Evolutionary conservation across 2,329 filamentous ascomycete species (phyloP).

Genomic region (Botryotinia globosa): DNA sequence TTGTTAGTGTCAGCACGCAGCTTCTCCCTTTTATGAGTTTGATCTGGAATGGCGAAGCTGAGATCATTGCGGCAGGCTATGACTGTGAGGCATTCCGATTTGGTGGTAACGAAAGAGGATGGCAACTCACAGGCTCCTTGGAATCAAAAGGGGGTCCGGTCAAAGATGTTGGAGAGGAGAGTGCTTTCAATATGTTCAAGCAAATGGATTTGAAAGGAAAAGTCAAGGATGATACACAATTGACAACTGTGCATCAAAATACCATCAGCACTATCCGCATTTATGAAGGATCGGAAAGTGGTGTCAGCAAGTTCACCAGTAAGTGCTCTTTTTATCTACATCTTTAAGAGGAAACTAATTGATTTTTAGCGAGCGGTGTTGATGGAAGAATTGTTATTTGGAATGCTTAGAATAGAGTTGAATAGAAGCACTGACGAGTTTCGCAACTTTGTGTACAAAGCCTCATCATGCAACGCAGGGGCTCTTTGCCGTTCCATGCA

Average conservation of each 20-base stretch:
- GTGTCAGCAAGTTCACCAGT: conserved; percentile 82
- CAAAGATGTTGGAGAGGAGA: conserved; percentile 73
- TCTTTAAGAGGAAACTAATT: conserved; percentile 36
- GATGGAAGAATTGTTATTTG: conserved; percentile 81
- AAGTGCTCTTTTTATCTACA: conserved; percentile 45
- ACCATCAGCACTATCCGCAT: conserved; percentile 82
- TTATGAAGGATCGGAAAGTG: conserved; percentile 64
- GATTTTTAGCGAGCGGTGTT: conserved; percentile 67
- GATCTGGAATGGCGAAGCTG: conserved; percentile 86
- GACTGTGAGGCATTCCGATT: conserved; percentile 89
- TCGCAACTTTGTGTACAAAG: conserved; percentile 1
- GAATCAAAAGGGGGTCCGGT: conserved; percentile 59
- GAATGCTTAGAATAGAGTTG: conserved; percentile 51
- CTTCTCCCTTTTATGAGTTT: conserved; percentile 89
- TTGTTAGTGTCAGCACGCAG: conserved; percentile 86
- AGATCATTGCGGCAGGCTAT: conserved; percentile 94
- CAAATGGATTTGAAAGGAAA: conserved; percentile 99
- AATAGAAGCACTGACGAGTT: conserved; percentile 24
- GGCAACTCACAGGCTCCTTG: conserved; percentile 78
- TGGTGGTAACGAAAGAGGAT: conserved; percentile 72
- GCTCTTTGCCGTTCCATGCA: conserved; percentile 9
- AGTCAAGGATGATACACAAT: conserved; percentile 83
- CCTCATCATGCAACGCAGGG: neutral
- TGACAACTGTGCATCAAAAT: conserved; percentile 96
- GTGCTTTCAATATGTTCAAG: conserved; percentile 94